Percentiles rank a stretch among this genome's conserved stretches.
These are phyloP conservation scores for Apiotrichum akiyoshidainum DNA, from an alignment of 1,284 basidiomycete genomes.

Conservation along the genomic window DNA sequence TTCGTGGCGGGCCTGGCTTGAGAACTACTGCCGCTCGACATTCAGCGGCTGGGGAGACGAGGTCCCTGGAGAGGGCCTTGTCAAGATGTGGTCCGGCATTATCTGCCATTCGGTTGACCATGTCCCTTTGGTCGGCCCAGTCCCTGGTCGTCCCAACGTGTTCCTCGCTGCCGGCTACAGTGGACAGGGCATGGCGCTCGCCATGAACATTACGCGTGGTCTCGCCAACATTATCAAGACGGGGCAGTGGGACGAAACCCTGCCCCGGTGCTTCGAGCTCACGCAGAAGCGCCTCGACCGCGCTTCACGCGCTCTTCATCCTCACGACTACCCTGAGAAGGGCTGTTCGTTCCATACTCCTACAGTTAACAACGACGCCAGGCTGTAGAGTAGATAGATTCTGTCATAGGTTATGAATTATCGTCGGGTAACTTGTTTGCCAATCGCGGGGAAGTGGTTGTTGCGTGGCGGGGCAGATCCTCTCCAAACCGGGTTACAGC, in stretches of 20 bases:
- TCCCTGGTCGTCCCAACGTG: too few species aligned
- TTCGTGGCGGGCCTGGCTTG: constrained; percentile 3
- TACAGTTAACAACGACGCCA: background rate
- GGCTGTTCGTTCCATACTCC: background rate
- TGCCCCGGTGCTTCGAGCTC: constrained; percentile 5
- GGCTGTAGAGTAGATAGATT: background rate
- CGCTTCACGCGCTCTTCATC: background rate
- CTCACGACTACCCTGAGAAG: background rate
- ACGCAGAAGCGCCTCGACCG: background rate
- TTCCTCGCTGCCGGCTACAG: too few species aligned
- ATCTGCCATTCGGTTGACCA: too few species aligned
- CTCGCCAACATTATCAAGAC: constrained; percentile 23
- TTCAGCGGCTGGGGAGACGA: constrained; percentile 31
- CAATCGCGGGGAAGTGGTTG: background rate
- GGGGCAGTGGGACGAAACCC: constrained; percentile 22
- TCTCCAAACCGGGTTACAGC: too few species aligned
- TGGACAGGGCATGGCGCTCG: constrained; percentile 22
- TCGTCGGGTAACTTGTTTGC: background rate
- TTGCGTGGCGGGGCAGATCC: too few species aligned
- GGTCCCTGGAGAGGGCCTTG: constrained; percentile 25
- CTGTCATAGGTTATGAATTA: background rate
- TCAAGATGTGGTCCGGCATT: constrained; percentile 30
- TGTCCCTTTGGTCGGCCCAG: too few species aligned
- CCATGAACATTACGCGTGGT: constrained; percentile 20
- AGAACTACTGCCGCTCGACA: constrained; percentile 15